Percentiles rank a stretch among this genome's conserved stretches.
Evolutionary conservation across 2,329 filamentous ascomycete genomes (phyloP).

Genomic region (Aspergillus sp.): DNA sequence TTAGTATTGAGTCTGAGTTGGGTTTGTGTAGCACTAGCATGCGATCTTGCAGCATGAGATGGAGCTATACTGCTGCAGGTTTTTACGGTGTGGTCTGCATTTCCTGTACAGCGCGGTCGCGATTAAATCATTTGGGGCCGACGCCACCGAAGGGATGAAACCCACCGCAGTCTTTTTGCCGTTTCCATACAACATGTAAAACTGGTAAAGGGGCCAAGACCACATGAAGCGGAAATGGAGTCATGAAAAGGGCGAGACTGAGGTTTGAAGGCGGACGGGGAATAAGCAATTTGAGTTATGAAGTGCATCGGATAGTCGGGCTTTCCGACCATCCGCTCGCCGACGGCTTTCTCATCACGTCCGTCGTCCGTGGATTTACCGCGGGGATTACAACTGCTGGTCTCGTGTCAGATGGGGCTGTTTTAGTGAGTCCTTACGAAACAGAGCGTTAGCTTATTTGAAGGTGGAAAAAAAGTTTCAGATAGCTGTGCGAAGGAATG

Average conservation of each 20-base stretch:
- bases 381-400: neutral
- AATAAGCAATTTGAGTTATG: slow-evolving; percentile 6
- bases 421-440: neutral
- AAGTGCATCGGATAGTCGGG: slow-evolving; percentile 13
- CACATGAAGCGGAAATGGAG: neutral
- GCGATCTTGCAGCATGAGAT: neutral
- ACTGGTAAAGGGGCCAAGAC: neutral
- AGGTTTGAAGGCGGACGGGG: neutral
- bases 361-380: neutral
- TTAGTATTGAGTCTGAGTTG: neutral
- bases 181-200: neutral
- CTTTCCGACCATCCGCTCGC: slow-evolving; percentile 5
- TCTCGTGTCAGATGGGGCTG: neutral
- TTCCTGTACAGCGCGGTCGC: no score
- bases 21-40: neutral
- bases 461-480: neutral
- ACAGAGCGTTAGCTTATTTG: neutral
- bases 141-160: neutral
- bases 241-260: neutral
- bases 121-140: neutral
- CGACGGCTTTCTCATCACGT: neutral
- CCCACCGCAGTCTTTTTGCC: neutral
- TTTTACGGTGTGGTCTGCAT: no score
- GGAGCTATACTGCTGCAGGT: neutral
- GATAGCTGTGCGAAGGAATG: neutral